These are phyloP conservation scores for Rhypophila decipiens DNA, from an alignment of 495 filamentous ascomycete genomes.

Conservation along the genomic window DNA sequence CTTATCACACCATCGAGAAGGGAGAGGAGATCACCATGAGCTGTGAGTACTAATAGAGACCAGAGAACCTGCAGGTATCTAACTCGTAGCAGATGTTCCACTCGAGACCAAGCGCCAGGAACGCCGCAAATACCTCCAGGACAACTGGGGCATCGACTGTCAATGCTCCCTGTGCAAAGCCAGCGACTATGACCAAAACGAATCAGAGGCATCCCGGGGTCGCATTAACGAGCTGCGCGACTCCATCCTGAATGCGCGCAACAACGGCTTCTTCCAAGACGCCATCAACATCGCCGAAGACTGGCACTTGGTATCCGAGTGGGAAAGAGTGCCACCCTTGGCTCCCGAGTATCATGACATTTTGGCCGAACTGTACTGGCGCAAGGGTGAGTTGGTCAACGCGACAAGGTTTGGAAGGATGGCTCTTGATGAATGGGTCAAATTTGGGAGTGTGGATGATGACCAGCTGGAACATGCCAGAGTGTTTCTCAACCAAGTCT, in stretches of 20 bases:
- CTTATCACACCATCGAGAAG: constrained; percentile 28
- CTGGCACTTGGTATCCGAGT: constrained; percentile 24
- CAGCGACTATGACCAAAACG: constrained; percentile 20
- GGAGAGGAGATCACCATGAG: constrained; percentile 38
- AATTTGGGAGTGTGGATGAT: constrained; percentile 30
- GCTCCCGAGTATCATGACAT: constrained; percentile 31
- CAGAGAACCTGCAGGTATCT: no score
- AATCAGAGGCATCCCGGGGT: constrained; percentile 27
- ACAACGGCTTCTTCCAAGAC: constrained; percentile 24
- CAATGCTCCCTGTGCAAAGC: constrained; percentile 32
- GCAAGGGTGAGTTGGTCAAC: constrained; percentile 25
- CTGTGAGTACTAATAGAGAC: constrained; percentile 29
- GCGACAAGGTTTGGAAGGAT: constrained; percentile 31
- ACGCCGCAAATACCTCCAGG: constrained; percentile 22
- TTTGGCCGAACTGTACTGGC: constrained; percentile 29
- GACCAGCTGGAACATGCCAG: constrained; percentile 22
- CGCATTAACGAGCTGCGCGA: constrained; percentile 27
- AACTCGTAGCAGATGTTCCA: constrained; percentile 24
- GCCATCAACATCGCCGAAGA: constrained; percentile 30
- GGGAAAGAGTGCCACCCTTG: constrained; percentile 26
- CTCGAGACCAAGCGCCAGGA: constrained; percentile 18
- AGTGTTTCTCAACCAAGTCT: constrained; percentile 14
- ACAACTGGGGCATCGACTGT: constrained; percentile 35
- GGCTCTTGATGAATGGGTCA: constrained; percentile 30
- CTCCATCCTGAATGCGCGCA: constrained; percentile 25